These are phyloP conservation scores for Podaxis pistillaris DNA, from an alignment of 768 basidiomycete genomes.

Conservation along the genomic window DNA sequence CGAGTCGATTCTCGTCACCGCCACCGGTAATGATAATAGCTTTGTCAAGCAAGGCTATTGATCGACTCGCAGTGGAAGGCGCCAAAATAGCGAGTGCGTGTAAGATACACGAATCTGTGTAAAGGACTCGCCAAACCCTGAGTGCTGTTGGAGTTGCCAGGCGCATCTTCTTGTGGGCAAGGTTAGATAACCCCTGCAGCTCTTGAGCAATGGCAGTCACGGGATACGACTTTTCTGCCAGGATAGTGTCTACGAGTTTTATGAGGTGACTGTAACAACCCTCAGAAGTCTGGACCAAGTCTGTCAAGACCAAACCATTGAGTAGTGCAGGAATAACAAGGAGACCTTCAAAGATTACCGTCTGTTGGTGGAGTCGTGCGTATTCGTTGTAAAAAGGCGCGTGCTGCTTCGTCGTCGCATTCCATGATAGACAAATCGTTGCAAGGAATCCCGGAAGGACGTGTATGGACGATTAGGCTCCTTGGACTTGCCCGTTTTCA, in stretches of 20 bases:
- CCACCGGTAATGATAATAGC: slow-evolving; percentile 85
- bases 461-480: not conserved
- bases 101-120: slow-evolving; percentile 74
- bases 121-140: slow-evolving; percentile 61
- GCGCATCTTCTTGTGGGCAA: slow-evolving; percentile 53
- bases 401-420: not conserved
- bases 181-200: slow-evolving; percentile 42
- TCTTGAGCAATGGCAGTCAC: not conserved
- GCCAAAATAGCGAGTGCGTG: slow-evolving; percentile 37
- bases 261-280: slow-evolving; percentile 2
- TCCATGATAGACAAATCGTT: not conserved
- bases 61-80: slow-evolving; percentile 26
- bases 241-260: not conserved
- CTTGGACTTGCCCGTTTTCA: slow-evolving; percentile 12
- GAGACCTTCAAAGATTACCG: slow-evolving; percentile 1
- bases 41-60: slow-evolving; percentile 65
- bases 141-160: slow-evolving; percentile 30
- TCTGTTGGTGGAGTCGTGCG: not conserved
- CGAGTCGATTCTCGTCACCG: slow-evolving; percentile 55
- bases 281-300: not conserved
- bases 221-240: not conserved
- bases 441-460: not conserved
- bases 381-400: slow-evolving; percentile 1
- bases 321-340: not conserved
- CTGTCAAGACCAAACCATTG: slow-evolving; percentile 2